A percentile compares a stretch with the other conserved stretches of the same genome.
Evolutionary conservation across 345 rosid genomes (phyloP).

Genomic region (Raphanus raphanistrum): DNA sequence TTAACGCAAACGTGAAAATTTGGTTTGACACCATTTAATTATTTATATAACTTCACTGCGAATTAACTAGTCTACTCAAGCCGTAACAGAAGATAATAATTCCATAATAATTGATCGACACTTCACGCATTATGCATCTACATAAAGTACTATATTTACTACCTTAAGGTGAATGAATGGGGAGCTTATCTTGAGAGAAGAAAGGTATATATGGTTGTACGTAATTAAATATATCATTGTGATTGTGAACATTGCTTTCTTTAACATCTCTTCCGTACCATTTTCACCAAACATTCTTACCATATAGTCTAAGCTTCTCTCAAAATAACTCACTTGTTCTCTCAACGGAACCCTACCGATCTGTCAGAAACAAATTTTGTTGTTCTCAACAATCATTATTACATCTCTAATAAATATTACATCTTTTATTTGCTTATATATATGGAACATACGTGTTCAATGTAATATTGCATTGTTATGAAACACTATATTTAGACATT

Average conservation of each 20-base stretch:
- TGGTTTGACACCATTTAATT: neutral
- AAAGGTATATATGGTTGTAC: slow-evolving; percentile 54
- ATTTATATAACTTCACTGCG: neutral
- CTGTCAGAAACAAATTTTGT: slow-evolving; percentile 23
- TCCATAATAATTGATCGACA: neutral
- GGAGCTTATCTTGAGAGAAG: slow-evolving; percentile 38
- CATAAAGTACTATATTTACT: neutral
- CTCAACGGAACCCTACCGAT: slow-evolving; percentile 52
- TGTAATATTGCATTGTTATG: neutral
- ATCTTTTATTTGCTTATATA: neutral
- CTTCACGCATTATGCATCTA: neutral
- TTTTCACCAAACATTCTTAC: slow-evolving; percentile 47
- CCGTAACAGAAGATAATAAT: neutral
- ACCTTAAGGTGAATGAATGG: slow-evolving; percentile 45
- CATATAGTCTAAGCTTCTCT: slow-evolving; percentile 50
- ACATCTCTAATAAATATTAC: neutral
- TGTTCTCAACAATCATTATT: neutral
- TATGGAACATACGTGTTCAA: neutral
- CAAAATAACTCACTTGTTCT: slow-evolving; percentile 55
- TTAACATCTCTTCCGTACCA: slow-evolving; percentile 42
- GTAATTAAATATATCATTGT: slow-evolving; percentile 49
- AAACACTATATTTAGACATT: neutral
- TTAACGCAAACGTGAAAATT: neutral
- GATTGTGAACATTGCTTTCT: slow-evolving; percentile 50
- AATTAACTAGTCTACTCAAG: neutral